Evolutionary conservation across 2,329 filamentous ascomycete species (phyloP).

Genomic region (Coleophoma crateriformis): DNA sequence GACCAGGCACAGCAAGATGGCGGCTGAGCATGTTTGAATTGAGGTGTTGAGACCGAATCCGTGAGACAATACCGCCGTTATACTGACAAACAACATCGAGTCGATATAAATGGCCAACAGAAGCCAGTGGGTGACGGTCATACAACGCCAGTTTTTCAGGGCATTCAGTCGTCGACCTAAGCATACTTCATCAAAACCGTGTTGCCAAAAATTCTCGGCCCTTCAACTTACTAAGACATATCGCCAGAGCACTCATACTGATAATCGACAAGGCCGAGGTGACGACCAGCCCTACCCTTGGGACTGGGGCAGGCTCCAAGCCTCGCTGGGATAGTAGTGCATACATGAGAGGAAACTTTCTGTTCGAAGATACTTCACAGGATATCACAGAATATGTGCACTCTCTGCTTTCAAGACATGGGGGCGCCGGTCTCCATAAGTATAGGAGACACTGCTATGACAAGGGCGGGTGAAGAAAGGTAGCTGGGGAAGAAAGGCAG

Average conservation of each 20-base stretch:
- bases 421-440: no score
- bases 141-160: not conserved
- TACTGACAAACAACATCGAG: conserved; percentile 54
- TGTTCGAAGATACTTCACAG: no score
- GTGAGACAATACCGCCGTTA: conserved; percentile 48
- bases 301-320: not conserved
- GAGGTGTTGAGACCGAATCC: conserved; percentile 50
- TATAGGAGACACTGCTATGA: no score
- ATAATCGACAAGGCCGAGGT: not conserved
- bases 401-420: no score
- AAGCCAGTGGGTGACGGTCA: not conserved
- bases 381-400: no score
- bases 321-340: not conserved
- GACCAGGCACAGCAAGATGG: conserved; percentile 53
- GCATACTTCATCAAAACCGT: not conserved
- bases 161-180: not conserved
- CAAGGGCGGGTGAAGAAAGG: no score
- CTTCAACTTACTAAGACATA: not conserved
- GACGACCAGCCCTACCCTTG: not conserved
- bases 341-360: not conserved
- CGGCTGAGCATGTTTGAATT: conserved; percentile 44
- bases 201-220: not conserved
- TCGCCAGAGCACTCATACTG: not conserved
- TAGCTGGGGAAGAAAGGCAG: no score
- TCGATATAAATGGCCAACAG: conserved; percentile 43